Conservation (phyloP, 768 basidiomycete genomes). For the Podaxis pistillaris region DNA sequence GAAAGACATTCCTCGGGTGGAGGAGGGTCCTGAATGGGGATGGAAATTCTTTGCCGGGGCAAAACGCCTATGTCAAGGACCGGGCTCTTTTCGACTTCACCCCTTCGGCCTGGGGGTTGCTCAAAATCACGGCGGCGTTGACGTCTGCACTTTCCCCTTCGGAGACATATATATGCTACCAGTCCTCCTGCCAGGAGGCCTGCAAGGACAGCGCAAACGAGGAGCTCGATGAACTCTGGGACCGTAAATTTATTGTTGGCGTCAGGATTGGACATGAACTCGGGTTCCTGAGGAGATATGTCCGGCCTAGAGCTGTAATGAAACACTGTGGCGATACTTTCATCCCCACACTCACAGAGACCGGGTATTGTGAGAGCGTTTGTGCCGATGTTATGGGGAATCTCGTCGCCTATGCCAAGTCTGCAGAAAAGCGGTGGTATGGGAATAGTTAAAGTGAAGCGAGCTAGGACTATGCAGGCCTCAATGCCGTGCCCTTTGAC, state of each 20-base stretch:
- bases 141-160: not conserved
- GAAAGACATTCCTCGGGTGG: not conserved
- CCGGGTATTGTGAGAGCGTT: not conserved
- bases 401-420: not conserved
- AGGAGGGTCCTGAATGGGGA: slow-evolving; percentile 13
- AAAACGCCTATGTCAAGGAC: not conserved
- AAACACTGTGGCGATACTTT: too few relatives aligned
- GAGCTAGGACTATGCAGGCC: not conserved
- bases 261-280: not conserved
- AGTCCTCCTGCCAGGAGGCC: slow-evolving; percentile 1
- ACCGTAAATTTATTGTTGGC: not conserved
- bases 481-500: not conserved
- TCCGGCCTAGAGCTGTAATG: not conserved
- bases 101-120: not conserved
- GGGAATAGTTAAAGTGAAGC: not conserved
- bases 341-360: not conserved
- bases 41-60: not conserved
- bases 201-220: not conserved
- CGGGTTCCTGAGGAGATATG: not conserved
- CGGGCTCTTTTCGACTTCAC: not conserved
- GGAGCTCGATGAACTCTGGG: slow-evolving; percentile 1
- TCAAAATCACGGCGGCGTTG: not conserved
- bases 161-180: not conserved
- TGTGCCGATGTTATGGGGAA: not conserved
- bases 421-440: not conserved